Conservation (phyloP, 805 yeast species). For the Saturnispora mendoncae region DNA sequence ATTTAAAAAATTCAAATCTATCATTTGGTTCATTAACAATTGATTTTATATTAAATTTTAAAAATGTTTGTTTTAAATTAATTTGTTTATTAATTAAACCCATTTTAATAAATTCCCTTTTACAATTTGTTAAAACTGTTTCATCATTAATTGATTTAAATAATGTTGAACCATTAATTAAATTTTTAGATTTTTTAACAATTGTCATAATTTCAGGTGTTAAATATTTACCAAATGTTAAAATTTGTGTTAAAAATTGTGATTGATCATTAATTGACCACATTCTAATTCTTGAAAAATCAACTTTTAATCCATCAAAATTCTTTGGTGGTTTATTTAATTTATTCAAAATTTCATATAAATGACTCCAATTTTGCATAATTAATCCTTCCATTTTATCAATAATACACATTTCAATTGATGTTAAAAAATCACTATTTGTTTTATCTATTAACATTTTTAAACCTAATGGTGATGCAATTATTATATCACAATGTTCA, state of each 20-base stretch:
- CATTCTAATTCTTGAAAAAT: constrained; percentile 84
- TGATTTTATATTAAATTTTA: constrained; percentile 49
- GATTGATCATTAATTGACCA: constrained; percentile 87
- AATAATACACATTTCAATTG: constrained; percentile 71
- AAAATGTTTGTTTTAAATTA: constrained; percentile 58
- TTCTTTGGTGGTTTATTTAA: constrained; percentile 71
- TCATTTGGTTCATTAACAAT: constrained; percentile 67
- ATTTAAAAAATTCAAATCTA: constrained; percentile 74
- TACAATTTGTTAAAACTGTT: constrained; percentile 46
- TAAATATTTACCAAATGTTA: constrained; percentile 63
- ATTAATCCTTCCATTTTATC: constrained; percentile 83
- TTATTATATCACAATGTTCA: constrained; percentile 73
- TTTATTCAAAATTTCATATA: constrained; percentile 55
- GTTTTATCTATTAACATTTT: constrained; percentile 63
- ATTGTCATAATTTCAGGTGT: constrained; percentile 78
- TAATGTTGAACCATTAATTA: constrained; percentile 48
- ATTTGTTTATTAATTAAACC: constrained; percentile 31
- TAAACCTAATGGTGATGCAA: constrained; percentile 90
- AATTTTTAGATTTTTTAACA: constrained; percentile 33
- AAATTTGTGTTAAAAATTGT: constrained; percentile 61
- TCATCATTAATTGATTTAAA: constrained; percentile 40
- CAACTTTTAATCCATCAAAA: constrained; percentile 54
- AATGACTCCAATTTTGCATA: constrained; percentile 90
- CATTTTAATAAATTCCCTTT: constrained; percentile 28
- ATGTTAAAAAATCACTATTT: constrained; percentile 52